Evolutionary conservation across 2,329 filamentous ascomycete species (phyloP).

Genomic region (Fonsecaea pugnacius): DNA sequence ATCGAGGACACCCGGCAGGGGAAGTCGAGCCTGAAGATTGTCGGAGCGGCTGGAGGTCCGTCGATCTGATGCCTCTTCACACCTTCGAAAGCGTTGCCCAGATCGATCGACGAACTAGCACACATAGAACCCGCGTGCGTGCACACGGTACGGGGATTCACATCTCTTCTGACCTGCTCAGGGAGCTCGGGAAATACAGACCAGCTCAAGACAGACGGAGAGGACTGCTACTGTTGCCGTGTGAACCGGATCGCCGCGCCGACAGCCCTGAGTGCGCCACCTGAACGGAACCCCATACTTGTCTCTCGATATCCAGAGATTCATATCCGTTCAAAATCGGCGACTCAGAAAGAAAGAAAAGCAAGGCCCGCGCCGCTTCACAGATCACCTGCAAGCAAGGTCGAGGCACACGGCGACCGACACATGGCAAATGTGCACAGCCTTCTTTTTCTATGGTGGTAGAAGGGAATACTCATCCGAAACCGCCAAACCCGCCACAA

Average conservation of each 20-base stretch:
- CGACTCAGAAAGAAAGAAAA: background rate
- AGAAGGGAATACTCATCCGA: background rate
- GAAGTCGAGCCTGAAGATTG: conserved; percentile 52
- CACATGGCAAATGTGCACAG: background rate
- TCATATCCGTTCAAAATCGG: background rate
- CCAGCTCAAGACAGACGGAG: too few species aligned
- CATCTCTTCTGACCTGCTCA: too few species aligned
- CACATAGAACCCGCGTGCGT: too few species aligned
- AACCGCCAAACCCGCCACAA: background rate
- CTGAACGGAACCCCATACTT: background rate
- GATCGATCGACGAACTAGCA: too few species aligned
- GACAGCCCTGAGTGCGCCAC: background rate
- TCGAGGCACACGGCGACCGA: too few species aligned
- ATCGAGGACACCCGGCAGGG: conserved; percentile 46
- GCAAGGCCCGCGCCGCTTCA: background rate
- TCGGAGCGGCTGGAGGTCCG: conserved; percentile 50
- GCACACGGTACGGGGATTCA: too few species aligned
- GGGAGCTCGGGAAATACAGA: too few species aligned
- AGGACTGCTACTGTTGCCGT: too few species aligned
- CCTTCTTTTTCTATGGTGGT: background rate
- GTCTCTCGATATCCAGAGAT: background rate
- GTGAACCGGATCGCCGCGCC: background rate
- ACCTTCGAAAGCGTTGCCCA: background rate
- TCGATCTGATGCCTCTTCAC: conserved; percentile 21
- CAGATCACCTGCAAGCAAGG: background rate